Evolutionary conservation across 1,284 basidiomycete species (phyloP), one percentile per base, ranked within the genome.

Genomic region (Austroboletus novae-zelandiae): DNA sequence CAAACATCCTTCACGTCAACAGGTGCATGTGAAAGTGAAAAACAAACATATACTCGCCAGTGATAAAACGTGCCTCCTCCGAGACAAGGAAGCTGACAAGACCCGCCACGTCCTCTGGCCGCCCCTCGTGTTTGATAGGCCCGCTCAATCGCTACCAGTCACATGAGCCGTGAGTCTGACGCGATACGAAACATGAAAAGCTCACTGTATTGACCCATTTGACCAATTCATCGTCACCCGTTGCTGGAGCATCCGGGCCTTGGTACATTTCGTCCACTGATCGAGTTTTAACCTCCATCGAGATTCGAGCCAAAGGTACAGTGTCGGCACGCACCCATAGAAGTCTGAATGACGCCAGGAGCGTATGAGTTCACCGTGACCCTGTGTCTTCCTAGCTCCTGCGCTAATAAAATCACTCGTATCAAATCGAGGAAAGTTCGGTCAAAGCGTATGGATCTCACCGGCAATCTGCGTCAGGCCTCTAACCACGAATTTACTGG

Each of bases 401-500:
- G 31, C 31, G 31, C 31, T 32, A 14, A 32, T 10, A 11, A 32
- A 13, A 72, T 56, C 45, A 74, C 74, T 9, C 52, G 18, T n/a
- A 60, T 60, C 61, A 34, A 5, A 23, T 23, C 8, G 11, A 6
- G n/a, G 30, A 13, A 62, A 23, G 3, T 23, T 23, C 20, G 20
- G 7, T 13, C 34, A 27, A 14, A 4, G 7, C 4, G 14, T 1
- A 3, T 23, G 20, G 27, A 23, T 4, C n/a, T 44, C 39, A 63
- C 61, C 62, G 1, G 53, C 54, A 1, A 37, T 40, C 29, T 67
- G 65, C 4, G 63, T 67, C 17, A 70, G 50, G 5, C 65, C 63
- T 30, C 65, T 61, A 11, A 69, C 29, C 5, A 63, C 69, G 35
- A 67, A 70, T 30, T 69, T 69, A 40, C 58, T 65, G 11, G 68